phyloP scores from a whole-genome alignment of 805 yeast species.

The Cyberlindnera saturnus region DNA sequence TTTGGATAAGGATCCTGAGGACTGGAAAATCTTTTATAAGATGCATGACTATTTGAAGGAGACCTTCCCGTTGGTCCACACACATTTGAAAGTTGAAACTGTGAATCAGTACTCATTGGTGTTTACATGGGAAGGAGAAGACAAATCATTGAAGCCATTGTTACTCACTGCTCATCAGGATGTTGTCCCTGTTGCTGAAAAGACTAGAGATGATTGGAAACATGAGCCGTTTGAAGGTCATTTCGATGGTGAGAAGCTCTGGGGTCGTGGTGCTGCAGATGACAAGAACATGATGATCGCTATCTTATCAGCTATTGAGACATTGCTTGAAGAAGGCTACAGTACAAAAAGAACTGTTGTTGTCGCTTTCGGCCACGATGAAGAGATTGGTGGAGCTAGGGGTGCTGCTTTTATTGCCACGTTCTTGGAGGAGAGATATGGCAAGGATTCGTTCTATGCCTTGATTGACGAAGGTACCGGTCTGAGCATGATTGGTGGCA shows the following conservation, averaged over 20 bases:
- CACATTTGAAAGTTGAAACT: conserved; percentile 41
- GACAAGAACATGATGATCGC: conserved; percentile 64
- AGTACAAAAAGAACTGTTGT: conserved; percentile 52
- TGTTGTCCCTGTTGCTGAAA: conserved; percentile 68
- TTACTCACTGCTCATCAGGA: conserved; percentile 75
- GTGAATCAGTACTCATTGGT: conserved; percentile 62
- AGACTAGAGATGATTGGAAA: conserved; percentile 53
- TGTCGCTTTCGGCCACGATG: conserved; percentile 69
- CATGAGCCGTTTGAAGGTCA: conserved; percentile 60
- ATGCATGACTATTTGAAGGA: conserved; percentile 49
- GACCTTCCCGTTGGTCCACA: conserved; percentile 49
- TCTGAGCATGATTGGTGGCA: conserved; percentile 27
- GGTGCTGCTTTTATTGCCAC: conserved; percentile 54
- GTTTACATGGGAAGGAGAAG: conserved; percentile 55
- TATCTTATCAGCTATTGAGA: conserved; percentile 54
- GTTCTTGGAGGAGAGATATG: conserved; percentile 45
- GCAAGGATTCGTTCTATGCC: conserved; percentile 51
- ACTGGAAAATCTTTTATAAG: conserved; percentile 15
- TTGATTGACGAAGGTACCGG: conserved; percentile 58
- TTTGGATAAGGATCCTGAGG: conserved; percentile 30
- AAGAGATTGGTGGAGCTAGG: conserved; percentile 56
- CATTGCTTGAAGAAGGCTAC: conserved; percentile 38
- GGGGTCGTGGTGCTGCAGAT: conserved; percentile 75
- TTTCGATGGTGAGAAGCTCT: conserved; percentile 55
- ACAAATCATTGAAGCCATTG: conserved; percentile 49